Percentiles rank a stretch among this genome's conserved stretches.
Evolutionary conservation across 306 rosid genomes (phyloP).

Genomic region (Urtica urens): DNA sequence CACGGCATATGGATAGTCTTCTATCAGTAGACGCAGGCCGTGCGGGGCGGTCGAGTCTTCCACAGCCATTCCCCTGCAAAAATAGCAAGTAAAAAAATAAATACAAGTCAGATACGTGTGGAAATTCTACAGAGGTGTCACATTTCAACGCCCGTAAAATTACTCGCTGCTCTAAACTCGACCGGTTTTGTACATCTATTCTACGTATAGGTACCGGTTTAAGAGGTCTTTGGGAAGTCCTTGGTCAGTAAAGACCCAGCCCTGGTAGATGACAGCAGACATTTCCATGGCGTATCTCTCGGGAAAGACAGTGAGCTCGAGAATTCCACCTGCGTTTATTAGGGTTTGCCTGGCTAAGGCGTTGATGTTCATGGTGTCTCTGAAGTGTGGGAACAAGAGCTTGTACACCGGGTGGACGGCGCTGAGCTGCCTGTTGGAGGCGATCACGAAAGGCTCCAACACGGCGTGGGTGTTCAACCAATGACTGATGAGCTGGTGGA

Average conservation of each 20-base stretch:
- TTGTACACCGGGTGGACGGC: slow-evolving; percentile 36
- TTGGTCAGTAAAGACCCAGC: slow-evolving; percentile 33
- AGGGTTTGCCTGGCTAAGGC: slow-evolving; percentile 37
- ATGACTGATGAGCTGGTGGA: slow-evolving; percentile 60
- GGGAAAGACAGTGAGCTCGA: slow-evolving; percentile 35
- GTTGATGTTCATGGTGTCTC: slow-evolving; percentile 42
- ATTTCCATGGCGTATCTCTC: slow-evolving; percentile 33
- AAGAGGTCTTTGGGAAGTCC: slow-evolving; percentile 41
- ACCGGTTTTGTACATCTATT: too few relatives aligned
- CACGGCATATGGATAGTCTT: slow-evolving; percentile 52
- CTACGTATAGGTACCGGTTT: slow-evolving; percentile 34
- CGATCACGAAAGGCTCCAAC: slow-evolving; percentile 52
- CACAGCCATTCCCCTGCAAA: slow-evolving; percentile 51
- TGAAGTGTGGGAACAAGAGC: slow-evolving; percentile 40
- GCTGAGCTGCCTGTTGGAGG: slow-evolving; percentile 37
- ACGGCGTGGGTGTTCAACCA: slow-evolving; percentile 78
- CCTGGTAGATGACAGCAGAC: slow-evolving; percentile 28
- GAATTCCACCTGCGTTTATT: slow-evolving; percentile 31
- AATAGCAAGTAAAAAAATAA: neutral
- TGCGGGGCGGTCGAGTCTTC: slow-evolving; percentile 34
- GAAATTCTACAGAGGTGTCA: too few relatives aligned
- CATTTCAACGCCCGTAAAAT: too few relatives aligned
- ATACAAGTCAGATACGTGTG: too few relatives aligned
- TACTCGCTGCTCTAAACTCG: too few relatives aligned
- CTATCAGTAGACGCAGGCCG: slow-evolving; percentile 44